Conservation (phyloP, 2,329 filamentous ascomycete genomes). For the Botrytis sinoallii region DNA sequence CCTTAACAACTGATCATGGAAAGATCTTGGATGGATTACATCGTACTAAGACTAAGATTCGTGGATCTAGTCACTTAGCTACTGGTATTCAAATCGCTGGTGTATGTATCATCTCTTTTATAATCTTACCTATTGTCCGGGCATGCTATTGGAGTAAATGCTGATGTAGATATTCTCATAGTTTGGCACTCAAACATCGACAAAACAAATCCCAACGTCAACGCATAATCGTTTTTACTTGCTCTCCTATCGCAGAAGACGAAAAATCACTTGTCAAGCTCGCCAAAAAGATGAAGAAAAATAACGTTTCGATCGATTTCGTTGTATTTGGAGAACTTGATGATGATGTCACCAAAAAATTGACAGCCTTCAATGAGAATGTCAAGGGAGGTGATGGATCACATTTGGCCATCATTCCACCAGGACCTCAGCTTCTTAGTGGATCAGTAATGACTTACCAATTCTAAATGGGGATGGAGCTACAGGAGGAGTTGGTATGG, state of each 20-base stretch:
- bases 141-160: not conserved
- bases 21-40: slow-evolving; percentile 91
- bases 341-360: slow-evolving; percentile 86
- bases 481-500: slow-evolving; percentile 53
- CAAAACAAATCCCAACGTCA: slow-evolving; percentile 97
- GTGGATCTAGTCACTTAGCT: slow-evolving; percentile 80
- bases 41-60: slow-evolving; percentile 86
- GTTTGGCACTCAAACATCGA: slow-evolving; percentile 93
- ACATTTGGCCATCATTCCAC: slow-evolving; percentile 84
- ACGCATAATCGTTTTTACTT: slow-evolving; percentile 95
- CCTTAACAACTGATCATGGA: slow-evolving; percentile 92
- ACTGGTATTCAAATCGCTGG: slow-evolving; percentile 94
- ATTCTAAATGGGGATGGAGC: slow-evolving; percentile 83
- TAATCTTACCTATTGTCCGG: not conserved
- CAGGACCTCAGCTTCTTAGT: slow-evolving; percentile 86
- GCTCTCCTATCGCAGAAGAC: slow-evolving; percentile 85
- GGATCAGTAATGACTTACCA: slow-evolving; percentile 86
- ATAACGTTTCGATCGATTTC: slow-evolving; percentile 89
- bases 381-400: slow-evolving; percentile 91
- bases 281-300: slow-evolving; percentile 99
- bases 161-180: slow-evolving; percentile 42
- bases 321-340: slow-evolving; percentile 92
- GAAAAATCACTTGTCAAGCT: slow-evolving; percentile 86
- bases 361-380: slow-evolving; percentile 88
- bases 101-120: slow-evolving; percentile 52